Evolutionary conservation across 1,139 yeast species (phyloP).

Genomic region (Yamadazyma diddensiae): DNA sequence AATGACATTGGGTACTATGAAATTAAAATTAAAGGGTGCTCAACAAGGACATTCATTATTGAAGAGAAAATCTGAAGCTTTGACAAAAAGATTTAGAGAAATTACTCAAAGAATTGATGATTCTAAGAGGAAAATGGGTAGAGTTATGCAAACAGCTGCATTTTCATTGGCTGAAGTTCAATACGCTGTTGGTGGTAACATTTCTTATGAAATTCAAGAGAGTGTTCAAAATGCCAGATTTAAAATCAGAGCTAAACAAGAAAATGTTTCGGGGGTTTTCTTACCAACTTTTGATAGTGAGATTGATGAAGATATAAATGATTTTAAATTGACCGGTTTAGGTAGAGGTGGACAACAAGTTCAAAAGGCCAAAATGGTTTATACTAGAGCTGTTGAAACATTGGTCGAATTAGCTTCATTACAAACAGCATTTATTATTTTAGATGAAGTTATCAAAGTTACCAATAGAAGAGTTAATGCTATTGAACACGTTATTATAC

Average conservation of each 20-base stretch:
- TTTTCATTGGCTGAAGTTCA: slow-evolving; percentile 96
- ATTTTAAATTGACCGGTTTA: slow-evolving; percentile 91
- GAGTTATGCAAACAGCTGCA: slow-evolving; percentile 98
- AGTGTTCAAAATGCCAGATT: slow-evolving; percentile 88
- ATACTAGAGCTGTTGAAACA: slow-evolving; percentile 93
- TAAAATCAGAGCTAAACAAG: slow-evolving; percentile 88
- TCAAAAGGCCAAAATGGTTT: slow-evolving; percentile 88
- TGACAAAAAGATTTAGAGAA: slow-evolving; percentile 93
- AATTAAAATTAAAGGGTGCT: slow-evolving; percentile 93
- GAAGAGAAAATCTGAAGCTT: slow-evolving; percentile 94
- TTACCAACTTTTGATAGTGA: slow-evolving; percentile 89
- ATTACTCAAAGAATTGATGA: slow-evolving; percentile 93
- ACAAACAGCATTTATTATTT: slow-evolving; percentile 91
- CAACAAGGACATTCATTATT: slow-evolving; percentile 92
- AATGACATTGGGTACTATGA: slow-evolving; percentile 95
- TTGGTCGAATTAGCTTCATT: slow-evolving; percentile 92
- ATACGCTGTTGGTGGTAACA: slow-evolving; percentile 95
- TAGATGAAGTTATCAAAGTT: slow-evolving; percentile 96
- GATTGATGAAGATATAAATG: slow-evolving; percentile 81
- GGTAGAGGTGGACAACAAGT: slow-evolving; percentile 99
- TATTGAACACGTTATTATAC: slow-evolving; percentile 96
- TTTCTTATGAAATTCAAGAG: slow-evolving; percentile 93
- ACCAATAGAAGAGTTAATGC: slow-evolving; percentile 98
- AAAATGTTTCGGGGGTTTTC: slow-evolving; percentile 93
- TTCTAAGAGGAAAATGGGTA: slow-evolving; percentile 95